Percentiles rank a stretch among this genome's conserved stretches.
Conservation (phyloP, 106 monocot species). For the Chionographis japonica region DNA sequence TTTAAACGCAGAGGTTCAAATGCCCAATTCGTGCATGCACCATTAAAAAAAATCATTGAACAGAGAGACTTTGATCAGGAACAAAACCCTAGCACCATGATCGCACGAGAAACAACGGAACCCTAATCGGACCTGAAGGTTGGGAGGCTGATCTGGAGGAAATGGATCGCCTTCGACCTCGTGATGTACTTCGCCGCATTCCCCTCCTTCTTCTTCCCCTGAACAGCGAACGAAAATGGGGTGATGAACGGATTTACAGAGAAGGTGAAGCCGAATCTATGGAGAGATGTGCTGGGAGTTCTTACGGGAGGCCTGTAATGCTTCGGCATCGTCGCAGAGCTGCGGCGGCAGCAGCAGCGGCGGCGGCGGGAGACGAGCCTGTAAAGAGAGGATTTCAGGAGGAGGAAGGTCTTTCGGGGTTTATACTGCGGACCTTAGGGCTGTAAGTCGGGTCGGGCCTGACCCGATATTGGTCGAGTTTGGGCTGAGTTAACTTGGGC, state of each 20-base stretch:
- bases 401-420: too few species aligned
- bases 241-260: background rate
- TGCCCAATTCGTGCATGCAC: background rate
- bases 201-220: conserved; percentile 98
- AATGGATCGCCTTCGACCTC: conserved; percentile 70
- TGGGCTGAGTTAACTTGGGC: too few species aligned
- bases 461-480: too few species aligned
- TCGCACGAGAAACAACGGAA: background rate
- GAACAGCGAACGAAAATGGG: background rate
- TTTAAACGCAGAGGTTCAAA: background rate
- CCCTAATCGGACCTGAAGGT: conserved; percentile 56
- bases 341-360: background rate
- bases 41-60: background rate
- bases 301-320: conserved; percentile 55
- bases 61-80: background rate
- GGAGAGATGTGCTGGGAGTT: background rate
- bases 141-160: conserved; percentile 69
- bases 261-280: background rate
- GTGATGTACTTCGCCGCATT: conserved; percentile 94
- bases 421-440: too few species aligned
- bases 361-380: background rate
- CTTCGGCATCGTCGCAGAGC: conserved; percentile 41
- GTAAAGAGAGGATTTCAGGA: too few species aligned
- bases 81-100: background rate
- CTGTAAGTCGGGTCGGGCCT: too few species aligned